Evolutionary conservation across 805 yeast genomes (phyloP).

Genomic region (Clavispora asparagi): DNA sequence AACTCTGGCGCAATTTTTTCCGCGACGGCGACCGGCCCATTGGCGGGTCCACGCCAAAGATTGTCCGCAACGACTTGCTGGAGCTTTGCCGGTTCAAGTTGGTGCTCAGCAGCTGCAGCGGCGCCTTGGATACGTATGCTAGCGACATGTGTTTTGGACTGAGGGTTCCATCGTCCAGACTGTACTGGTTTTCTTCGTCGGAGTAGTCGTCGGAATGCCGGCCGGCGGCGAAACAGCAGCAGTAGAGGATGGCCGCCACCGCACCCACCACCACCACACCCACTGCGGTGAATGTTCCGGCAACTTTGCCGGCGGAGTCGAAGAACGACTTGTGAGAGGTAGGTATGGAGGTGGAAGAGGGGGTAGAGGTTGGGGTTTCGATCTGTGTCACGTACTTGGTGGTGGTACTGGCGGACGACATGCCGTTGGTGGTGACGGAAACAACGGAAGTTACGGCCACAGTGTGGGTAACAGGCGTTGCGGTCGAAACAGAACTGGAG

Average conservation of each 20-base stretch:
- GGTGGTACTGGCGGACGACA: conserved; percentile 16
- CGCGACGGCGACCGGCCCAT: conserved; percentile 22
- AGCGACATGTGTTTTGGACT: conserved; percentile 15
- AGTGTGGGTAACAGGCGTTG: conserved; percentile 1
- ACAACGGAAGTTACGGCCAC: conserved; percentile 19
- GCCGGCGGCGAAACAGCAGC: conserved; percentile 26
- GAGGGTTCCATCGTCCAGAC: conserved; percentile 27
- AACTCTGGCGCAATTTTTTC: conserved; percentile 16
- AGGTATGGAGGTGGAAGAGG: too few relatives aligned
- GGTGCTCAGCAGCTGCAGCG: conserved; percentile 6
- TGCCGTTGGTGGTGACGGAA: conserved; percentile 30
- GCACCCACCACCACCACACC: conserved; percentile 55
- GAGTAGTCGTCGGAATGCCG: conserved; percentile 22
- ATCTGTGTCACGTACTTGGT: conserved; percentile 21
- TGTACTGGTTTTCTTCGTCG: conserved; percentile 36
- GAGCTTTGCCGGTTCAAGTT: conserved; percentile 29
- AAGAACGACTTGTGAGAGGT: conserved; percentile 43
- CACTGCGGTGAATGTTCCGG: conserved; percentile 79
- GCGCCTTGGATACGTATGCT: conserved; percentile 4
- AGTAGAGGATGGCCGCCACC: conserved; percentile 37
- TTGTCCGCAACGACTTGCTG: conserved; percentile 27
- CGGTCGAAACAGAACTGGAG: conserved; percentile 12
- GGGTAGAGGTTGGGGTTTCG: conserved; percentile 4
- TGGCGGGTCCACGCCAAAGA: conserved; percentile 15
- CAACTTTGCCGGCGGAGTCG: conserved; percentile 69